Evolutionary conservation across 805 yeast species (phyloP), one percentile per base, ranked within the genome.

Genomic region (Candida namnaoensis): DNA sequence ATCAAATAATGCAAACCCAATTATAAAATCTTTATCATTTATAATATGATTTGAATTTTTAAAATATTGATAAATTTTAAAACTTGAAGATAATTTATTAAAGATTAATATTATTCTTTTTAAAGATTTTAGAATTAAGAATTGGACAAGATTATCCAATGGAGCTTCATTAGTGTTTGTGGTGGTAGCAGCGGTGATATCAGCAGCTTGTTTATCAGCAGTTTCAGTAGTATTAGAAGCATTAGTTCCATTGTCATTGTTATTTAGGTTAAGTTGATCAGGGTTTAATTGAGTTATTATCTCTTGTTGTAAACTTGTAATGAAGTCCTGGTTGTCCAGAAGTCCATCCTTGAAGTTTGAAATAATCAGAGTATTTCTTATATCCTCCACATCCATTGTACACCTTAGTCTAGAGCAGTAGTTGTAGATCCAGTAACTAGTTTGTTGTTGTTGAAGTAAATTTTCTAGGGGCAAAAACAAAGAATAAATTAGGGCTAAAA

Each of bases 331-430:
- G 41, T 50, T 47, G 3, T 48, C 49, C 32, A 60, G 41, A 23
- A 46, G 41, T 3, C 37, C 47, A 1, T 36, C 32, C 5, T 39
- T 13, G 9, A 60, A 34, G 0, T 56, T 57, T 1, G 59, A 45
- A 1, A 58, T 41, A 1, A 60, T 50, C 30, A 59, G 42, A 1
- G 63, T 57, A 39, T 59, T 59, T 1, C 62, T 58, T 7, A 45
- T 41, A 37, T 49, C 43, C 7, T 30, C n/a, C 32, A 25, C 36
- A 15, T 11, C 33, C 25, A 35, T 28, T 32, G 12, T n/a, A n/a
- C n/a, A n/a, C n/a, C n/a, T n/a, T n/a, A n/a, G n/a, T n/a, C n/a
- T n/a, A n/a, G n/a, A n/a, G n/a, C n/a, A n/a, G n/a, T n/a, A n/a
- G n/a, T n/a, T 26, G 28, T 26, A 26, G 28, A 26, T 26, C 28